Evolutionary conservation across 805 yeast species (phyloP).

Genomic region (Priceomyces fermenticarens): DNA sequence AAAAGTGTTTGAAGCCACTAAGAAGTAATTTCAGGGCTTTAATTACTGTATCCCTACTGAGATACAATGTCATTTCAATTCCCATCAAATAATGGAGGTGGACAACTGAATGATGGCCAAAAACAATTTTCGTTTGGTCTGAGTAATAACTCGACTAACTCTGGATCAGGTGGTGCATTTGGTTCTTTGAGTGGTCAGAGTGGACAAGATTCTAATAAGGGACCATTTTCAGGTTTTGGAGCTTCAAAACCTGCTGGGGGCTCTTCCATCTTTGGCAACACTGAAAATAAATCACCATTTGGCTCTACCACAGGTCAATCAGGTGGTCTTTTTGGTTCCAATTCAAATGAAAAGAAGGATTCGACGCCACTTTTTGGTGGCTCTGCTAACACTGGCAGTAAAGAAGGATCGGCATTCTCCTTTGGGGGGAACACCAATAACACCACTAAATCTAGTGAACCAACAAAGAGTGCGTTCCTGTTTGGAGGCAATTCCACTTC

Average conservation of each 20-base stretch:
- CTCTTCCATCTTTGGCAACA: conserved; percentile 1
- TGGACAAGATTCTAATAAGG: conserved; percentile 3
- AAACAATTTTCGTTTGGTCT: conserved; percentile 3
- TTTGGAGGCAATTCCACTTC: conserved; percentile 5
- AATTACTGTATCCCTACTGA: neutral
- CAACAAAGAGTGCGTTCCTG: neutral
- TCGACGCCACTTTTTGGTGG: conserved; percentile 7
- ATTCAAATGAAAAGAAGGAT: conserved; percentile 1
- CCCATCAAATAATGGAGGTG: conserved; percentile 2
- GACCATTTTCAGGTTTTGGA: conserved; percentile 1
- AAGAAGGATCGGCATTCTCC: conserved; percentile 1
- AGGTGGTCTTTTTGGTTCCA: conserved; percentile 6
- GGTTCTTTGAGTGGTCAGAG: neutral
- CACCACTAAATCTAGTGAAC: conserved; percentile 5
- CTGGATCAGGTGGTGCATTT: conserved; percentile 4
- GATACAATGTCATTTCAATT: conserved; percentile 6
- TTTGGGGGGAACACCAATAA: conserved; percentile 5
- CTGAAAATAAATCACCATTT: conserved; percentile 1
- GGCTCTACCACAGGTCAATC: conserved; percentile 2
- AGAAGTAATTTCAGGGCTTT: too few relatives aligned
- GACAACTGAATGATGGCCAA: conserved; percentile 2
- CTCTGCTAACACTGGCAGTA: conserved; percentile 5
- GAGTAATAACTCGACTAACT: neutral
- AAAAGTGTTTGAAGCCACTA: too few relatives aligned
- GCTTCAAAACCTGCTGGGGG: conserved; percentile 3